A percentile compares a stretch with the other conserved stretches of the same genome.
These are phyloP conservation scores for Nitzschia palea DNA, from an alignment of 108 stramenopile species.

Conservation along the genomic window DNA sequence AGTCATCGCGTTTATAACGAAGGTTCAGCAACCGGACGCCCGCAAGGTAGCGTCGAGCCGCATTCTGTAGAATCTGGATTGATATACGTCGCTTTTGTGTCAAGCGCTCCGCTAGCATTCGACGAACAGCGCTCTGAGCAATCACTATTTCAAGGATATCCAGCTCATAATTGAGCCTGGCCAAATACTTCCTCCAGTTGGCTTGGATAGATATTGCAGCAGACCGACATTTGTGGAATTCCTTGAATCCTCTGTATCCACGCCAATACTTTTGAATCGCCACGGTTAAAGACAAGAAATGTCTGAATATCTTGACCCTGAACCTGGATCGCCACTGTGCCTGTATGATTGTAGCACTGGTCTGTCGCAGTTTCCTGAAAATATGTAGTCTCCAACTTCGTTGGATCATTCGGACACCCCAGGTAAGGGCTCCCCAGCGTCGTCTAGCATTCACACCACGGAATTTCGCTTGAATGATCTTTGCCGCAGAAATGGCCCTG, in stretches of 20 bases:
- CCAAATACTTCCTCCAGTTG: constrained; percentile 21
- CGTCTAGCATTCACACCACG: background rate
- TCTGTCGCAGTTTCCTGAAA: background rate
- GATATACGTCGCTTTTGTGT: background rate
- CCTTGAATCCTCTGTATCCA: constrained; percentile 3
- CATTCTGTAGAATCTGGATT: background rate
- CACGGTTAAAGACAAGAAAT: background rate
- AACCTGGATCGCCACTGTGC: background rate
- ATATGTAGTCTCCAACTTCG: constrained; percentile 2
- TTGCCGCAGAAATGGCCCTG: background rate
- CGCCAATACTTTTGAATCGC: constrained; percentile 18
- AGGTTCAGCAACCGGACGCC: background rate
- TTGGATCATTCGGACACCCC: constrained; percentile 10
- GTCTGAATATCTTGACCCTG: background rate
- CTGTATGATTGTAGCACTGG: constrained; percentile 9
- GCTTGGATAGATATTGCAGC: constrained; percentile 14
- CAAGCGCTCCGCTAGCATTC: constrained; percentile 28
- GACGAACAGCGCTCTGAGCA: constrained; percentile 37
- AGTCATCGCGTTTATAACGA: background rate
- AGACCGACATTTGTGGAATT: background rate
- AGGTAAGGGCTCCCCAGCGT: background rate
- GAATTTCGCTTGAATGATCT: constrained; percentile 15
- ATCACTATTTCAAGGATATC: constrained; percentile 41
- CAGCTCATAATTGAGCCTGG: constrained; percentile 25
- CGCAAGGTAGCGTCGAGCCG: constrained; percentile 3